These are phyloP conservation scores for Orbilia ellipsospora DNA, from an alignment of 2,329 filamentous ascomycete genomes.

Conservation along the genomic window DNA sequence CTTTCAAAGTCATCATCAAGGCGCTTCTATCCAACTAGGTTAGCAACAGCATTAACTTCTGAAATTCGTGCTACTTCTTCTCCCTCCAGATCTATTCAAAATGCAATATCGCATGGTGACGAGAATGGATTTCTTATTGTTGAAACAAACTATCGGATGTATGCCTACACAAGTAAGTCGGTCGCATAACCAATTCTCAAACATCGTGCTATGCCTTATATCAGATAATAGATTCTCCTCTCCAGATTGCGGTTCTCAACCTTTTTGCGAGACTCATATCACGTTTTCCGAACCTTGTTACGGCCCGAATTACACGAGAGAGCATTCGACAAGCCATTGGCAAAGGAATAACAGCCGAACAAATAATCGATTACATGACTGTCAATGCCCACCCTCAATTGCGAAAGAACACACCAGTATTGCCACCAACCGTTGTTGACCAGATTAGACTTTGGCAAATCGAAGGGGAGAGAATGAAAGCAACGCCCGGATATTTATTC, in stretches of 20 bases:
- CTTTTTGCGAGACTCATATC: constrained; percentile 89
- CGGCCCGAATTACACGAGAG: constrained; percentile 86
- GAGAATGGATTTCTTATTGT: constrained; percentile 88
- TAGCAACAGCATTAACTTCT: constrained; percentile 90
- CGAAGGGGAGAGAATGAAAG: constrained; percentile 92
- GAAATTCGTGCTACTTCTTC: constrained; percentile 76
- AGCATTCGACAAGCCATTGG: constrained; percentile 88
- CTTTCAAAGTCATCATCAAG: constrained; percentile 60
- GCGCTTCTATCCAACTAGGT: constrained; percentile 85
- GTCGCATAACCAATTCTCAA: background rate
- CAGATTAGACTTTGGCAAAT: constrained; percentile 98
- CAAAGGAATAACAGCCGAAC: constrained; percentile 91
- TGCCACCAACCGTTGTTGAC: constrained; percentile 95
- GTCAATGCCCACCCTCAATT: constrained; percentile 96
- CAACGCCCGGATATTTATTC: constrained; percentile 85
- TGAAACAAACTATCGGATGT: constrained; percentile 97
- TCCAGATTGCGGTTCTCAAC: constrained; percentile 92
- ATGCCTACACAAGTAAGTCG: constrained; percentile 80
- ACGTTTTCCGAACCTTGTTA: constrained; percentile 93
- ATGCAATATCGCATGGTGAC: constrained; percentile 68
- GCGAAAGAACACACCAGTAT: constrained; percentile 73
- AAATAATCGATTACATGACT: constrained; percentile 92
- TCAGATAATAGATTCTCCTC: constrained; percentile 72
- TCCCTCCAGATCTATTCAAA: constrained; percentile 75
- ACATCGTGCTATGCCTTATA: background rate